Evolutionary conservation across 768 basidiomycete species (phyloP).

Genomic region (Hemileccinum rubropunctum): DNA sequence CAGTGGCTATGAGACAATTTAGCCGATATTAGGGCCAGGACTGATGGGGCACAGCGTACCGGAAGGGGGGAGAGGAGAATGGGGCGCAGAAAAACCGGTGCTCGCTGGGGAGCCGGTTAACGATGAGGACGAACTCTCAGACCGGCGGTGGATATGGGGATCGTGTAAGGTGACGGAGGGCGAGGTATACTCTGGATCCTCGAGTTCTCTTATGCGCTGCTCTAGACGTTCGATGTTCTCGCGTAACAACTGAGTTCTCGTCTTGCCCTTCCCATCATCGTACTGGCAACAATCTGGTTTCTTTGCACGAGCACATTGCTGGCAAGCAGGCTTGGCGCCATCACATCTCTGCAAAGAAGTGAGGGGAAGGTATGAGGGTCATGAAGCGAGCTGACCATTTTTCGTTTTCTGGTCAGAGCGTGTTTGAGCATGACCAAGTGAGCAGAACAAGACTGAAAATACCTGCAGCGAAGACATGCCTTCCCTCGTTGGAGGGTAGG

Average conservation of each 20-base stretch:
- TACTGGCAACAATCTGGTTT: constrained; percentile 74
- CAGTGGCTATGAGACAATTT: constrained; percentile 33
- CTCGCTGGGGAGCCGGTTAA: constrained; percentile 49
- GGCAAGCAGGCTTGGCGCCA: constrained; percentile 72
- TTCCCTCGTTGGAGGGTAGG: constrained; percentile 62
- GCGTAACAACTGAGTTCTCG: constrained; percentile 72
- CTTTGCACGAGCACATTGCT: constrained; percentile 76
- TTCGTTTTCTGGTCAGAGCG: constrained; percentile 51
- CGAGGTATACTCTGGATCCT: constrained; percentile 69
- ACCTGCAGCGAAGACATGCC: constrained; percentile 74
- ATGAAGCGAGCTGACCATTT: constrained; percentile 48
- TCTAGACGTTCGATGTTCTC: constrained; percentile 76
- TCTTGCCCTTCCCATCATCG: constrained; percentile 84
- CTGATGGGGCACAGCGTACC: constrained; percentile 33
- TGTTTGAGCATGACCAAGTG: constrained; percentile 12
- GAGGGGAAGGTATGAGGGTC: constrained; percentile 7
- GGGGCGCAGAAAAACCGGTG: constrained; percentile 49
- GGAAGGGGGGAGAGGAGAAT: constrained; percentile 57
- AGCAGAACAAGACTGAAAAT: constrained; percentile 17
- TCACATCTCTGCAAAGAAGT: constrained; percentile 61
- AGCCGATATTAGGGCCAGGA: not conserved
- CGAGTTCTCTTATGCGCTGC: constrained; percentile 67
- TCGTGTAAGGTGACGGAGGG: constrained; percentile 70
- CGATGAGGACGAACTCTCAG: constrained; percentile 54
- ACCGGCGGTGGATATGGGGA: constrained; percentile 46